A percentile compares a stretch with the other conserved stretches of the same genome.
Evolutionary conservation across 495 filamentous ascomycete species (phyloP).

Genomic region (Penicillium desertorum): DNA sequence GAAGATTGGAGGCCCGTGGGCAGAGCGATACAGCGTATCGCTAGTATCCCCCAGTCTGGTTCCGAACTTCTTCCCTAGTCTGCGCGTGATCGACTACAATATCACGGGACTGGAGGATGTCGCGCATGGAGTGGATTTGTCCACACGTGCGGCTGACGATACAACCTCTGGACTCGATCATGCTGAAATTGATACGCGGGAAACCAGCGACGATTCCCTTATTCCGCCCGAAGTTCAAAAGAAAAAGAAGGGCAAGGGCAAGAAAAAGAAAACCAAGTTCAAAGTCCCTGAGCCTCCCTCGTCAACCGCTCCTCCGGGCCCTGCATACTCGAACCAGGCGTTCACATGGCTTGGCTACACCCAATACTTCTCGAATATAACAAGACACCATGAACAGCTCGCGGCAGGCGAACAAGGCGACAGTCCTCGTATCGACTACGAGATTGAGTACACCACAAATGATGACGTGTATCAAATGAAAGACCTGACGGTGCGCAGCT

Average conservation of each 20-base stretch:
- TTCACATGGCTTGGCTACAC: conserved; percentile 74
- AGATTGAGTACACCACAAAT: conserved; percentile 82
- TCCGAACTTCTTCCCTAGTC: conserved; percentile 87
- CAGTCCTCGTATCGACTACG: conserved; percentile 65
- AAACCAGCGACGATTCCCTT: conserved; percentile 5
- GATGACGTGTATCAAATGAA: conserved; percentile 73
- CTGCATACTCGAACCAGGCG: conserved; percentile 86
- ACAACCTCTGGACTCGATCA: conserved; percentile 4
- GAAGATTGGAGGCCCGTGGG: conserved; percentile 74
- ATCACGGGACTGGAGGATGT: conserved; percentile 69
- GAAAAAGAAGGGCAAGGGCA: conserved; percentile 52
- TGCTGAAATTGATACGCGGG: not conserved
- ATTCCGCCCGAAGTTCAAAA: conserved; percentile 27
- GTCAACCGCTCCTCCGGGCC: conserved; percentile 72
- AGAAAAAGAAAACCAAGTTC: conserved; percentile 61
- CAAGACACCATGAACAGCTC: conserved; percentile 72
- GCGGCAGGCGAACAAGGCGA: conserved; percentile 23
- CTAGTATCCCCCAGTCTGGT: conserved; percentile 83
- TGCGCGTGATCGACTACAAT: conserved; percentile 91
- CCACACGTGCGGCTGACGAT: conserved; percentile 16
- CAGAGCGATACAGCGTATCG: conserved; percentile 78
- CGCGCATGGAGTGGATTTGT: conserved; percentile 36
- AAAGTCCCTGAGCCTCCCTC: conserved; percentile 70
- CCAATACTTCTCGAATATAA: conserved; percentile 93
- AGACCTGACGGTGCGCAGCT: conserved; percentile 83